These are phyloP conservation scores for Apiospora marii DNA, from an alignment of 2,329 filamentous ascomycete species.

Conservation along the genomic window DNA sequence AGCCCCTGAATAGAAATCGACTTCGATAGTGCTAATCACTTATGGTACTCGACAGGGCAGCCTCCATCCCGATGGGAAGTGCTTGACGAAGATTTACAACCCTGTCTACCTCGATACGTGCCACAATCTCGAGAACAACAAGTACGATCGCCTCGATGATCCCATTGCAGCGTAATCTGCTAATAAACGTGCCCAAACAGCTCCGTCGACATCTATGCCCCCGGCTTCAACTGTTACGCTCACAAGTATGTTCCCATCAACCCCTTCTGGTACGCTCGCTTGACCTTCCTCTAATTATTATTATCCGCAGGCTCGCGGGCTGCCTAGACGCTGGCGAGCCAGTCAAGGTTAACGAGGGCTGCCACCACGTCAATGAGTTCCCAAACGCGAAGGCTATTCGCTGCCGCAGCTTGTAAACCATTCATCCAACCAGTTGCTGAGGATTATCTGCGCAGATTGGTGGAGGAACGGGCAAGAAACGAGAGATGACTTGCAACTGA, in stretches of 20 bases:
- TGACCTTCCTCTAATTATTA: background rate
- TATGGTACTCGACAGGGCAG: background rate
- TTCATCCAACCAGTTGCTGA: too few relatives aligned
- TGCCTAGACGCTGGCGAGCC: background rate
- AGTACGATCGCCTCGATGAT: background rate
- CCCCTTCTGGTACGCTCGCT: background rate
- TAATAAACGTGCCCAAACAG: background rate
- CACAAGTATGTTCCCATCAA: background rate
- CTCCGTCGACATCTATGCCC: background rate
- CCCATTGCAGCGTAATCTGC: background rate
- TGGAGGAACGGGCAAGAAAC: too few relatives aligned
- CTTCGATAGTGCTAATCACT: background rate
- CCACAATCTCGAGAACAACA: background rate
- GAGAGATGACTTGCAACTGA: too few relatives aligned
- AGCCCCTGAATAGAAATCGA: background rate
- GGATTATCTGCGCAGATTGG: too few relatives aligned
- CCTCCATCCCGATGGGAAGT: background rate
- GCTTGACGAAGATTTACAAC: background rate
- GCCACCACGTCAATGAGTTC: background rate
- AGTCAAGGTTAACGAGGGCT: background rate
- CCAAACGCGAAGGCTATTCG: background rate
- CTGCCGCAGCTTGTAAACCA: background rate
- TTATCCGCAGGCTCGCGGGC: background rate
- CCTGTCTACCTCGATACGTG: background rate
- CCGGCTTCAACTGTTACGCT: background rate